These are phyloP conservation scores for Scytalidium sp. DNA, from an alignment of 2,329 filamentous ascomycete species.

Conservation along the genomic window DNA sequence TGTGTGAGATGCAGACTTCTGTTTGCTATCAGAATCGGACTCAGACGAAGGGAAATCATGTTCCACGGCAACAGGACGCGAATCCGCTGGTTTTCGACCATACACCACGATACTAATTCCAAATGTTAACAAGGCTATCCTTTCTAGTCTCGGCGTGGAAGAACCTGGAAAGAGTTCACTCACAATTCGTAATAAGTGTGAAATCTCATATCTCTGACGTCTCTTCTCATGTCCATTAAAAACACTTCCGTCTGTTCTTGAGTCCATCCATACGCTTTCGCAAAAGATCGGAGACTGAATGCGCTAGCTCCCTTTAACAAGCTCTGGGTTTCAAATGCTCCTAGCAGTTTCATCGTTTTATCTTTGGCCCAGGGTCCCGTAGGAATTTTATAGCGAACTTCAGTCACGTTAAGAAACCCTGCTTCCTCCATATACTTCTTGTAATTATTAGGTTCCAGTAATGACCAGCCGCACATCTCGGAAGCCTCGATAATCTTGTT, in stretches of 20 bases:
- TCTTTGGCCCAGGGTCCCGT: slow-evolving; percentile 13
- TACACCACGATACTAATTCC: not conserved
- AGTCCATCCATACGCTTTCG: slow-evolving; percentile 12
- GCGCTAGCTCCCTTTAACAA: slow-evolving; percentile 11
- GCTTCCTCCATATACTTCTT: slow-evolving; percentile 25
- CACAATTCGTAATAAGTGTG: not conserved
- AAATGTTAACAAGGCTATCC: not conserved
- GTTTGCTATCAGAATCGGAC: not conserved
- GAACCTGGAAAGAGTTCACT: not conserved
- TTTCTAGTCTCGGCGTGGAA: not conserved
- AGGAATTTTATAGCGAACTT: slow-evolving; percentile 14
- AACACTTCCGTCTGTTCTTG: slow-evolving; percentile 13
- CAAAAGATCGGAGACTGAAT: slow-evolving; percentile 15
- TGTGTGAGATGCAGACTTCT: not conserved
- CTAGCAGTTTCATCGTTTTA: slow-evolving; percentile 14
- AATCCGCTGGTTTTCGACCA: not conserved
- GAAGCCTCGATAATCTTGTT: not conserved
- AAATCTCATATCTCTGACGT: slow-evolving; percentile 8
- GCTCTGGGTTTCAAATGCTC: slow-evolving; percentile 17
- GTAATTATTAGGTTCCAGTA: not conserved
- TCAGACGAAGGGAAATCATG: not conserved
- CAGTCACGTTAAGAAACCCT: slow-evolving; percentile 14
- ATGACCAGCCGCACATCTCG: not conserved
- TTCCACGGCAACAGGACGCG: not conserved
- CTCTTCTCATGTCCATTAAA: slow-evolving; percentile 12